Conservation (phyloP, 148 eudicot genomes). For the Camellia sinensis region DNA sequence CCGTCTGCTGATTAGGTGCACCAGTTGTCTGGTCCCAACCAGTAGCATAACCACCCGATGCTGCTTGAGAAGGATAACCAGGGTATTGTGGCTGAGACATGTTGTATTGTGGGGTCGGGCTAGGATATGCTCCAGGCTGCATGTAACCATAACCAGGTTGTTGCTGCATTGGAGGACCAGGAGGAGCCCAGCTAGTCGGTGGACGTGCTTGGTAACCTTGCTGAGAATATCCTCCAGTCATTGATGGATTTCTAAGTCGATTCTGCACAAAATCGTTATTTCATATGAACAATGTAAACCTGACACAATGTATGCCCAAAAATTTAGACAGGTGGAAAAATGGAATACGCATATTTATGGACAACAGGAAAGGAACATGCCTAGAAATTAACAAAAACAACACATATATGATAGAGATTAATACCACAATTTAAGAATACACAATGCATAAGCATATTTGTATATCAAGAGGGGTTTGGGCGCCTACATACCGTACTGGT, state of each 20-base stretch:
- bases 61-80: slow-evolving; percentile 63
- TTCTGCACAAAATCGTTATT: slow-evolving; percentile 71
- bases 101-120: slow-evolving; percentile 51
- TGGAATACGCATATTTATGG: neutral
- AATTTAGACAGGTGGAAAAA: neutral
- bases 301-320: neutral
- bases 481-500: slow-evolving; percentile 95
- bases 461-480: slow-evolving; percentile 56
- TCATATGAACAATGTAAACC: slow-evolving; percentile 36
- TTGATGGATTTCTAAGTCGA: slow-evolving; percentile 65
- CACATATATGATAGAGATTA: slow-evolving; percentile 13
- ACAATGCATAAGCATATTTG: slow-evolving; percentile 19
- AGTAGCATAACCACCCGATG: slow-evolving; percentile 61
- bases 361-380: neutral
- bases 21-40: slow-evolving; percentile 75
- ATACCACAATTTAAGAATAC: slow-evolving; percentile 30
- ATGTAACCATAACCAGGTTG: slow-evolving; percentile 72
- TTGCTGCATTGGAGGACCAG: slow-evolving; percentile 45
- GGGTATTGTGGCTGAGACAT: slow-evolving; percentile 56
- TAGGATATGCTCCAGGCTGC: slow-evolving; percentile 80
- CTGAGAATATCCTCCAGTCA: slow-evolving; percentile 81
- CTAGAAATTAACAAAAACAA: slow-evolving; percentile 18
- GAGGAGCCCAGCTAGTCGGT: slow-evolving; percentile 63
- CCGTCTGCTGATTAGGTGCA: slow-evolving; percentile 51
- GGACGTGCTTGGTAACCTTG: slow-evolving; percentile 91